phyloP scores from a whole-genome alignment of 2,329 filamentous ascomycete genomes.

The Pseudogymnoascus sp. region DNA sequence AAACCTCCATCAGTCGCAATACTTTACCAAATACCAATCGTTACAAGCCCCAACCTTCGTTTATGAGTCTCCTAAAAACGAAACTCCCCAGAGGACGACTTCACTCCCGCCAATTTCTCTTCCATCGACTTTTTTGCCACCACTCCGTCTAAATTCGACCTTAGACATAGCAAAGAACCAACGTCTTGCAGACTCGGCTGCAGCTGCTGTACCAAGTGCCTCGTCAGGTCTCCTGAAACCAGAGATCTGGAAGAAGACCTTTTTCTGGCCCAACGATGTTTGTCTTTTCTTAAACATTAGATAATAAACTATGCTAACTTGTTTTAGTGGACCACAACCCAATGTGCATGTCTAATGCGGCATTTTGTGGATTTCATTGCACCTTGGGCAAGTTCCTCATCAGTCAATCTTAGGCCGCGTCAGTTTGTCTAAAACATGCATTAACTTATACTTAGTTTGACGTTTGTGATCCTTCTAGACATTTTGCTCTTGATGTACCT shows the following conservation, averaged over 20 bases:
- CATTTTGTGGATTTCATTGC: background rate
- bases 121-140: background rate
- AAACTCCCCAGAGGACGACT: background rate
- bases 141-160: background rate
- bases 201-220: background rate
- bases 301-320: background rate
- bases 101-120: background rate
- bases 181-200: background rate
- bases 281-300: background rate
- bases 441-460: slow-evolving; percentile 5
- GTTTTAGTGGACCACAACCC: background rate
- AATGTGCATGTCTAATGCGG: background rate
- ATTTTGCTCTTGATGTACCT: slow-evolving; percentile 45
- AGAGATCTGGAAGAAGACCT: background rate
- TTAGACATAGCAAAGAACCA: background rate
- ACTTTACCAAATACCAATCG: background rate
- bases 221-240: background rate
- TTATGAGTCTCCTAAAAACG: background rate
- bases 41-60: background rate
- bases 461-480: slow-evolving; percentile 21
- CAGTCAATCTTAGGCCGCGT: background rate
- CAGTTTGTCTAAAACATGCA: background rate
- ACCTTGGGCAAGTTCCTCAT: background rate
- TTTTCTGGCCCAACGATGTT: background rate
- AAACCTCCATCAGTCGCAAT: background rate